Conservation (phyloP, 192 early-diverging fungal species). For the Coemansia biformis region DNA sequence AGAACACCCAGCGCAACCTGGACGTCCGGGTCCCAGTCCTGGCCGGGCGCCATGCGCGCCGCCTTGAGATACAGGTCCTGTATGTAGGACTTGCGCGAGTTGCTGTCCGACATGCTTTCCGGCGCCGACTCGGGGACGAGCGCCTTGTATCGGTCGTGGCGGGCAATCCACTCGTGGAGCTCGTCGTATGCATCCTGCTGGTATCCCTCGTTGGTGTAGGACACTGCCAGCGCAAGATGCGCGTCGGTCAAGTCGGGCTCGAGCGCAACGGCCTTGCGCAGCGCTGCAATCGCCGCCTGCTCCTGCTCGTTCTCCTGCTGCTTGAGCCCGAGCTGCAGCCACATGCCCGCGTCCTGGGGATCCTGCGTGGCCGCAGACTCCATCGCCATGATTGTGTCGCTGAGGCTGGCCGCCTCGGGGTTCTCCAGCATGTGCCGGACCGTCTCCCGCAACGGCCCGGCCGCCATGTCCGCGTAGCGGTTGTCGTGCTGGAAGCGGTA, state of each 20-base stretch:
- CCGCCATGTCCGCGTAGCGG: slow-evolving; percentile 20
- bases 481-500: slow-evolving; percentile 67
- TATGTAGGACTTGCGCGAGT: slow-evolving; percentile 63
- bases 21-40: slow-evolving; percentile 76
- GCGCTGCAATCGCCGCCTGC: slow-evolving; percentile 79
- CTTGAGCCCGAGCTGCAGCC: slow-evolving; percentile 79
- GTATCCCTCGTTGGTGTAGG: slow-evolving; percentile 89
- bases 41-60: slow-evolving; percentile 55
- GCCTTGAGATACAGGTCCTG: slow-evolving; percentile 75
- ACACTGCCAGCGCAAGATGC: slow-evolving; percentile 83
- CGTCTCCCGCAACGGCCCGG: slow-evolving; percentile 41
- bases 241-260: slow-evolving; percentile 73
- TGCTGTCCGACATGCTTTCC: slow-evolving; percentile 28
- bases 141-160: slow-evolving; percentile 64
- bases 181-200: slow-evolving; percentile 82
- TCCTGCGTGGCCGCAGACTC: slow-evolving; percentile 78
- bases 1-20: slow-evolving; percentile 92
- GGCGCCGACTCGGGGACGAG: slow-evolving; percentile 39
- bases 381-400: slow-evolving; percentile 84
- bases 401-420: slow-evolving; percentile 57
- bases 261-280: slow-evolving; percentile 69
- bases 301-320: slow-evolving; percentile 99
- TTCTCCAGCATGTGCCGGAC: slow-evolving; percentile 54
- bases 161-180: slow-evolving; percentile 80
- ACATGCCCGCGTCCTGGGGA: slow-evolving; percentile 70